Evolutionary conservation across 192 early-diverging fungal species (phyloP), one percentile per base, ranked within the genome.

Genomic region (Chytriomyces confervae): DNA sequence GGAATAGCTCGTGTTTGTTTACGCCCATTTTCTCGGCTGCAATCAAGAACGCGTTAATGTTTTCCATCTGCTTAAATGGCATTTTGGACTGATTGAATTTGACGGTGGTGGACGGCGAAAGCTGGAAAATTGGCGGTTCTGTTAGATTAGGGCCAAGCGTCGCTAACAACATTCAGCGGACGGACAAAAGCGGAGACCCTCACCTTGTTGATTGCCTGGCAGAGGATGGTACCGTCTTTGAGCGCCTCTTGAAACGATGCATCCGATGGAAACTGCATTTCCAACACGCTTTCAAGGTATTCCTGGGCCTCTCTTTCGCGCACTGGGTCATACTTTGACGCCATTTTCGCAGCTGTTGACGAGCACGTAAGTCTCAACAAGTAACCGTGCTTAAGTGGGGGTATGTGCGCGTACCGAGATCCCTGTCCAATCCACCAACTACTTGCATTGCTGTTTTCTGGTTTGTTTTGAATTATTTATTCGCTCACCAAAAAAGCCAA

Each of bases 61-160:
- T 95, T 76, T 95, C 94, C 94, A 95, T 95, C 86, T 94, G 92
- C 72, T 92, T 89, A 77, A 95, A 95, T 1, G 93, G 84, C 86
- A 95, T 91, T 53, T 83, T 89, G 44, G 90, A 92, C 1, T 79
- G 68, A 71, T 89, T 91, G 71, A 87, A 75, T 82, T 92, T 92
- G 68, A 88, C 79, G 61, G 81, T 71, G 8, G 44, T 57, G 7
- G 83, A 83, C 0, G 89, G 89, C 36, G 83, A 77, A 4, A 91
- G 45, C 91, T 93, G 69, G 43, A 61, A 20, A 20, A 44, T 36
- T 36, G 36, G 36, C 1, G 36, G 36, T 36, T 36, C 29, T 36
- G 29, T 36, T 36, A 23, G 44, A 8, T 29, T 16, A 36, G 29
- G n/a, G 7, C 69, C 8, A 16, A 7, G 20, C 60, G 16, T 61